phyloP scores from a whole-genome alignment of 1,139 yeast genomes.

The Saccharomyces uvarum region DNA sequence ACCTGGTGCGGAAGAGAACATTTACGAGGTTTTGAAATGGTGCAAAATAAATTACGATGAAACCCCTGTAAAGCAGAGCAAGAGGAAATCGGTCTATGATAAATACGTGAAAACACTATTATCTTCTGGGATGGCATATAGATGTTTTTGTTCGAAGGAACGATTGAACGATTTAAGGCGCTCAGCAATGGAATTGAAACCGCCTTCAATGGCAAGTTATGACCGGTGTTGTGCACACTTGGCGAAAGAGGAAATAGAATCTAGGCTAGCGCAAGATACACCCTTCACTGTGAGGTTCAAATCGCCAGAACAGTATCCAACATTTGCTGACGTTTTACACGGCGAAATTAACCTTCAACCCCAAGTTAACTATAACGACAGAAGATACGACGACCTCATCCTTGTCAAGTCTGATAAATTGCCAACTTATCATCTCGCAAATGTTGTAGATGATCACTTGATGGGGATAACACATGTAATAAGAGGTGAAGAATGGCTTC shows the following conservation, averaged over 20 bases:
- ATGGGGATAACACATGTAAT: constrained; percentile 92
- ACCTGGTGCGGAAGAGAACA: constrained; percentile 72
- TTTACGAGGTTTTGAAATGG: constrained; percentile 72
- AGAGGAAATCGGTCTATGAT: constrained; percentile 57
- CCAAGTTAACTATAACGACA: constrained; percentile 60
- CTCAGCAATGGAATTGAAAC: constrained; percentile 65
- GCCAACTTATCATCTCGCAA: constrained; percentile 96
- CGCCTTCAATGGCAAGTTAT: constrained; percentile 88
- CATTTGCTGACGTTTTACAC: constrained; percentile 64
- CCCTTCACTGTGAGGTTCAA: constrained; percentile 51
- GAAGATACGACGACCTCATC: constrained; percentile 83
- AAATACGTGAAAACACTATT: constrained; percentile 51
- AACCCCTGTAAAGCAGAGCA: constrained; percentile 82
- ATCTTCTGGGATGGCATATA: constrained; percentile 65
- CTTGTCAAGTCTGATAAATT: constrained; percentile 82
- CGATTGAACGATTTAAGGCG: constrained; percentile 59
- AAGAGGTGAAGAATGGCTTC: constrained; percentile 96
- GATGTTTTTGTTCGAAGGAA: constrained; percentile 82
- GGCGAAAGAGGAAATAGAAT: constrained; percentile 37
- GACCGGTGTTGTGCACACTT: constrained; percentile 67
- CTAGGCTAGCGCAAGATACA: constrained; percentile 29
- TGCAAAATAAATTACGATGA: constrained; percentile 72
- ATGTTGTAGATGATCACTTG: constrained; percentile 86
- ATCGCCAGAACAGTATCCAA: constrained; percentile 64
- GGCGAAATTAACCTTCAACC: constrained; percentile 73